Evolutionary conservation across 495 filamentous ascomycete species (phyloP), one percentile per base, ranked within the genome.

Genomic region (Oidiodendron maius): DNA sequence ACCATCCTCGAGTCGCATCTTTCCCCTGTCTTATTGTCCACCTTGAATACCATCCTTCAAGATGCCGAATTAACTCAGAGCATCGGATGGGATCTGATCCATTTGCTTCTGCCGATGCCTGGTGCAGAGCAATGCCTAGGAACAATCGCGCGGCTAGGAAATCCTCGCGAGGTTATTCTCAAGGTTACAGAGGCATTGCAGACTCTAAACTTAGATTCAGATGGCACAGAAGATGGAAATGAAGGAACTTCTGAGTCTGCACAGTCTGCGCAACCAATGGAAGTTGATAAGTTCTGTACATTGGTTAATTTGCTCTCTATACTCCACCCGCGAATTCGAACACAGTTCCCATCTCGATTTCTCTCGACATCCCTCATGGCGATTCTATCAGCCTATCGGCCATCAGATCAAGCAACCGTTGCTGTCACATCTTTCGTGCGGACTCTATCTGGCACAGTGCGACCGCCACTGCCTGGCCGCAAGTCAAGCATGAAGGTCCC

Each of bases 41-140:
- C 78, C 2, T 69, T 96, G 35, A 83, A 94, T 58, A 73, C 79
- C 5, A 75, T 95, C 28, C 71, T 96, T 40, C 87, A 94, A 64
- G 85, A 94, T 79, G 78, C 82, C 36, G 77, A 77, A 38, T 74
- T 98, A 44, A 91, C 91, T 1, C 81, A 80, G 39, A 89, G 95
- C 52, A 95, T 98, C 59, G 94, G 93, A 38, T 98, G 93, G 93
- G 93, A 98, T 60, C 66, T 98, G 35, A 85, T 98, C 6, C 83
- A 87, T 60, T 77, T 95, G 40, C 78, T 98, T 2, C 70, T 96
- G 16, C 82, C 86, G 15, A 77, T 96, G 1, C 82, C 84, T 1
- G 81, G 76, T 28, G 87, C 83, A 2, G 76, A 81, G 32, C 67
- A 76, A 57, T 95, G 90, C 62, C 75, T 98, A 1, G 80, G 87